These are phyloP conservation scores for Carex myosuroides DNA, from an alignment of 176 grass and related monocot species.

Conservation along the genomic window DNA sequence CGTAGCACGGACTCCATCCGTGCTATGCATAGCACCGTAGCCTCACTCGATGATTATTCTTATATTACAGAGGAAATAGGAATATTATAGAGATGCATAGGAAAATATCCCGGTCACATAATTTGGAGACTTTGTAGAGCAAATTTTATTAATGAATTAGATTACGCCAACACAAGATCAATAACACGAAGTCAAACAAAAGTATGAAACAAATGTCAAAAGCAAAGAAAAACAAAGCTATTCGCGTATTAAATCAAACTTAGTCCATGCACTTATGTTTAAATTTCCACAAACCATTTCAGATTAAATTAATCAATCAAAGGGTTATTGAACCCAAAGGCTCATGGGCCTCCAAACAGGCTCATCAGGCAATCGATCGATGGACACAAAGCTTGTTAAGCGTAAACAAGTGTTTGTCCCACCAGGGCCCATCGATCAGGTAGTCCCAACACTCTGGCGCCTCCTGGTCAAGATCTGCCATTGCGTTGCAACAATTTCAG, in stretches of 20 bases:
- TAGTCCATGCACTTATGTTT: not conserved
- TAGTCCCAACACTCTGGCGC: constrained; percentile 14
- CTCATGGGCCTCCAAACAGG: not conserved
- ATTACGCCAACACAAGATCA: not conserved
- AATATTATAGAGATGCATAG: too few relatives aligned
- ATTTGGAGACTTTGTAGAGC: too few relatives aligned
- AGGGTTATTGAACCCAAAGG: not conserved
- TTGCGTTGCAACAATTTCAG: not conserved
- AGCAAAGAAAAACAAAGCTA: not conserved
- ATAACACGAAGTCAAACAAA: not conserved
- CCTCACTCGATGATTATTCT: too few relatives aligned
- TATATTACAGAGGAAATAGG: too few relatives aligned
- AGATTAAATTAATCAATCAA: not conserved
- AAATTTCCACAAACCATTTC: not conserved
- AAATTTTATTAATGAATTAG: not conserved
- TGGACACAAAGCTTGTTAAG: constrained; percentile 14
- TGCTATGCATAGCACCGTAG: too few relatives aligned
- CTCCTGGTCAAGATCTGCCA: constrained; percentile 17
- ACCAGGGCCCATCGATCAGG: not conserved
- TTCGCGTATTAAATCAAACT: not conserved
- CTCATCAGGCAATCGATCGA: not conserved
- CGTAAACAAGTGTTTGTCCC: constrained; percentile 1
- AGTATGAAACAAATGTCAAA: not conserved
- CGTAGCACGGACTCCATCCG: too few relatives aligned
- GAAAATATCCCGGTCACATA: too few relatives aligned